These are phyloP conservation scores for Pseudocercospora fuligena DNA, from an alignment of 2,329 filamentous ascomycete genomes.

Conservation along the genomic window DNA sequence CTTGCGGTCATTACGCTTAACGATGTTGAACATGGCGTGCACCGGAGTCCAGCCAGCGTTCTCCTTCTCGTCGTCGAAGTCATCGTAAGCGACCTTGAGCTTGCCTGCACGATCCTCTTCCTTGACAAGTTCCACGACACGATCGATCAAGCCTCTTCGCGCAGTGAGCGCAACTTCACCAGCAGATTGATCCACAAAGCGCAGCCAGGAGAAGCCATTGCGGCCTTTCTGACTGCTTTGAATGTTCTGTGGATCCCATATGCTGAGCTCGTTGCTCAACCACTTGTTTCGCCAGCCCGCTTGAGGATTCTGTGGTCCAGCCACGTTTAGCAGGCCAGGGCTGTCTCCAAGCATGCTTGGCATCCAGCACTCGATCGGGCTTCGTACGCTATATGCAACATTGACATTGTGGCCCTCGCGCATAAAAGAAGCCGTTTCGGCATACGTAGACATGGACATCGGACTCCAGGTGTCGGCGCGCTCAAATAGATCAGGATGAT, in stretches of 20 bases:
- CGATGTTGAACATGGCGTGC: constrained; percentile 82
- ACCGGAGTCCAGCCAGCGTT: constrained; percentile 63
- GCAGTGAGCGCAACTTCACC: constrained; percentile 73
- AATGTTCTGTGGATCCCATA: constrained; percentile 84
- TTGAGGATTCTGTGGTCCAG: constrained; percentile 72
- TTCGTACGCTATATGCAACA: constrained; percentile 86
- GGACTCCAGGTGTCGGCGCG: constrained; percentile 89
- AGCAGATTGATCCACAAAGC: constrained; percentile 79
- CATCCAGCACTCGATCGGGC: constrained; percentile 79
- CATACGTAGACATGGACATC: constrained; percentile 82
- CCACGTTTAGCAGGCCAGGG: constrained; percentile 73
- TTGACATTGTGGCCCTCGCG: constrained; percentile 81
- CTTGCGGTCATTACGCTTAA: constrained; percentile 68
- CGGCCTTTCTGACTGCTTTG: constrained; percentile 61
- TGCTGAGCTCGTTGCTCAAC: constrained; percentile 81
- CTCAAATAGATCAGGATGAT: constrained; percentile 96
- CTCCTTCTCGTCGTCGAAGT: constrained; percentile 62
- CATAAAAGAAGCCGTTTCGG: constrained; percentile 92
- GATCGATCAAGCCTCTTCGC: constrained; percentile 72
- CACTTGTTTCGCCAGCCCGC: constrained; percentile 83
- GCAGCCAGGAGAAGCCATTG: constrained; percentile 82
- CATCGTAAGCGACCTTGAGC: constrained; percentile 70
- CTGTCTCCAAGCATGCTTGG: constrained; percentile 83
- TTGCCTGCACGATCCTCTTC: constrained; percentile 62
- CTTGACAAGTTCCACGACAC: constrained; percentile 65